Base-by-base conservation (phyloP, 495 filamentous ascomycete genomes). In the Podospora appendiculata region DNA sequence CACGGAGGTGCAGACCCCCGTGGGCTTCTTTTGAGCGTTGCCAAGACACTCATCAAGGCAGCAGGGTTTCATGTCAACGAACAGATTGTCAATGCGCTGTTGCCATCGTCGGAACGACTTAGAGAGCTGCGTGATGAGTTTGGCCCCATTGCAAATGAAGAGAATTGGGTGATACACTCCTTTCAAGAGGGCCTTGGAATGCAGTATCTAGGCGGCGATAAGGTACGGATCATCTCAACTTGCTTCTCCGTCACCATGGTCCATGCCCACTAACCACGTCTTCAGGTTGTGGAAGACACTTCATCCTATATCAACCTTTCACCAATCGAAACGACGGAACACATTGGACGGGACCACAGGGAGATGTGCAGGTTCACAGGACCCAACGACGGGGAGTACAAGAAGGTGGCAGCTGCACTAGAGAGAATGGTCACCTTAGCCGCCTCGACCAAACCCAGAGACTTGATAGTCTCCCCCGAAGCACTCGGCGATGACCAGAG, bases 331-430 rank as follows among this genome's bases (percentile, higher is more conserved):
- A 62, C 51, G 1, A 50, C 36, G 1, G 42, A 70, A 14, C 63
- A 66, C 25, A 71, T 72, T 41, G 51, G 38, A 3, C 42, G 55
- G 11, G 54, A 71, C 40, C 71, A 75, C 47, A 70, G 64, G 53
- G 68, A 69, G 5, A 72, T 75, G 65, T 75, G 70, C 50, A 60
- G 68, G 0, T 75, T 75, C 38, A 55, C 46, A 5, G 61, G 65
- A 41, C 47, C 34, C 12, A 45, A 67, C 25, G 69, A 75, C 13
- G n/a, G 10, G 0, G 53, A 60, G 9, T 65, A 58, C 14, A 52
- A 40, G 4, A 65, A 58, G 18, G 57, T 65, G 0, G 57, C 34
- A 6, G 47, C 34, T 18, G 54, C 50, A 41, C 44, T 63, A 2
- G 6, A 10, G 18, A 50, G 56, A 8, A 52, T 56, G 4, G 35